phyloP scores from a whole-genome alignment of 1,284 basidiomycete genomes.

The Puccinia coronata region DNA sequence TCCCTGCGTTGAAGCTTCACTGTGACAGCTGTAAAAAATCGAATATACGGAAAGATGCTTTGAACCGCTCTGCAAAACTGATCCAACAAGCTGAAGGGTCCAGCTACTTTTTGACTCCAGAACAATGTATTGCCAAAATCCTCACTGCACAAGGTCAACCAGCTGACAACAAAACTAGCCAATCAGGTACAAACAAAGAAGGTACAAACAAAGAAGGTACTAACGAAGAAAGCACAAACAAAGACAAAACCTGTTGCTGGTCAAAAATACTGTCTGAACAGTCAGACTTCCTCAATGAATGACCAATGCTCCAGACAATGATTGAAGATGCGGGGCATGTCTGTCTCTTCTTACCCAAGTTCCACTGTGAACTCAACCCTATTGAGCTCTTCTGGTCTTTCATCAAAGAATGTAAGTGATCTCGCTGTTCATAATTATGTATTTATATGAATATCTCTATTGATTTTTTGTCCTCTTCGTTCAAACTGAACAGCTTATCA shows the following conservation, averaged over 20 bases:
- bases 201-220: background rate
- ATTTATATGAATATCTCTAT: too few species aligned
- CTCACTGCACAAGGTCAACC: constrained; percentile 57
- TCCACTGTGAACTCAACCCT: too few species aligned
- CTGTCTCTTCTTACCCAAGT: too few species aligned
- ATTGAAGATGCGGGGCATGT: too few species aligned
- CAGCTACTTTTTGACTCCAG: constrained; percentile 1
- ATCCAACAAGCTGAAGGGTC: background rate
- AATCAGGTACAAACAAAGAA: background rate
- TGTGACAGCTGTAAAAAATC: background rate
- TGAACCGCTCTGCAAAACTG: background rate
- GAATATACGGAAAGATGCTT: background rate
- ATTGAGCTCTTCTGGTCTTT: background rate
- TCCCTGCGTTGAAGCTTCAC: constrained; percentile 54
- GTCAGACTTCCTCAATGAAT: too few species aligned
- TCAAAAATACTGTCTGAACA: too few species aligned
- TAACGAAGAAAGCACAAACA: background rate
- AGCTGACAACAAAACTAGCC: constrained; percentile 61
- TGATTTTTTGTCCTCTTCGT: too few species aligned
- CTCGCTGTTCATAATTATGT: too few species aligned
- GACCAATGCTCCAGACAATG: too few species aligned
- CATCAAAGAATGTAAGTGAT: too few species aligned
- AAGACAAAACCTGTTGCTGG: background rate
- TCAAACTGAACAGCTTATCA: too few species aligned
- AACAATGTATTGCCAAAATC: background rate